Evolutionary conservation across 1,139 yeast species (phyloP).

Genomic region (Ogataea hybrid): DNA sequence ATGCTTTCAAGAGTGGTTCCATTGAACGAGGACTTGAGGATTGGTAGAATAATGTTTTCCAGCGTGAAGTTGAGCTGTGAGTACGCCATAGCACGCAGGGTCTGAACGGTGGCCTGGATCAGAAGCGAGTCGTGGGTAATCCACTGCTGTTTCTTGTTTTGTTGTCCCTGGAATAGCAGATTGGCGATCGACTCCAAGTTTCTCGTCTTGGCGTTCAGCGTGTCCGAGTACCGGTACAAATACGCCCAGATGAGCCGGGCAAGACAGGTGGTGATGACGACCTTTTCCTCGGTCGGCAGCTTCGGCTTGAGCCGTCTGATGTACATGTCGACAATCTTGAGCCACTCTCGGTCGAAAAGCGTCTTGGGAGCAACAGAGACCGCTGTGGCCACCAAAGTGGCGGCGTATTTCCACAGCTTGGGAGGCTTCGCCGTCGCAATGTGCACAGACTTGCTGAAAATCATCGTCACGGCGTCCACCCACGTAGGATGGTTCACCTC

Average conservation of each 20-base stretch:
- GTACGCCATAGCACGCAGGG: slow-evolving; percentile 73
- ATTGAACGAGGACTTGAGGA: slow-evolving; percentile 54
- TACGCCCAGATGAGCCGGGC: slow-evolving; percentile 88
- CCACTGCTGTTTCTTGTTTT: slow-evolving; percentile 70
- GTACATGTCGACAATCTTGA: slow-evolving; percentile 54
- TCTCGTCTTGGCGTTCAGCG: slow-evolving; percentile 81
- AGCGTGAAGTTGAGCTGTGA: slow-evolving; percentile 76
- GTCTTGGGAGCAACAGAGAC: slow-evolving; percentile 82
- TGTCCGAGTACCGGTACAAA: slow-evolving; percentile 80
- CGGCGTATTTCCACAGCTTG: slow-evolving; percentile 74
- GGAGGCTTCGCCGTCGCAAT: slow-evolving; percentile 39
- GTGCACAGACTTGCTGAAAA: slow-evolving; percentile 52
- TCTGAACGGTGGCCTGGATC: slow-evolving; percentile 64
- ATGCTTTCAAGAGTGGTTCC: slow-evolving; percentile 58
- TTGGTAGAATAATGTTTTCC: slow-evolving; percentile 70
- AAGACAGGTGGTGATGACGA: slow-evolving; percentile 60
- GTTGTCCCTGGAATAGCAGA: slow-evolving; percentile 52
- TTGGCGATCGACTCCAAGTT: slow-evolving; percentile 44
- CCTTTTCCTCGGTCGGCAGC: slow-evolving; percentile 53
- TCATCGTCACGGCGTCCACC: slow-evolving; percentile 73
- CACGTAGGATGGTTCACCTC: slow-evolving; percentile 96
- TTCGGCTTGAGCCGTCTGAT: slow-evolving; percentile 42
- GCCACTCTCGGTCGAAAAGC: slow-evolving; percentile 76
- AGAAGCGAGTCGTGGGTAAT: slow-evolving; percentile 58
- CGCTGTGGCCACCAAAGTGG: slow-evolving; percentile 68